Evolutionary conservation across 208 protist species (phyloP).

Genomic region (Trypanosomatidae sp.): DNA sequence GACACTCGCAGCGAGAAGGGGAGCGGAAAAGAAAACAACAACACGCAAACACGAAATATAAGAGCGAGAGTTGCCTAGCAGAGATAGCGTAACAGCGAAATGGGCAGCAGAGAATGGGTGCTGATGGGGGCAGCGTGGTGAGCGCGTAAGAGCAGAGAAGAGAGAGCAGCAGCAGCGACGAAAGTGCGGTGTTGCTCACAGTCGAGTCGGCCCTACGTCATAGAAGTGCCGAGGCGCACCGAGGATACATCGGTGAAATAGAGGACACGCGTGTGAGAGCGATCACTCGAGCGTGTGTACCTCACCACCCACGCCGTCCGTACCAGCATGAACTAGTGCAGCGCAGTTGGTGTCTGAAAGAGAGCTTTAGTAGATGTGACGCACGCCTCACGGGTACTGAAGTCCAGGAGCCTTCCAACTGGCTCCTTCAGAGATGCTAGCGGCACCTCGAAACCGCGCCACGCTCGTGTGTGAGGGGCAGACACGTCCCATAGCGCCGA

Average conservation of each 20-base stretch:
- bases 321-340: not conserved
- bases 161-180: not conserved
- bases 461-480: not conserved
- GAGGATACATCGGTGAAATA: not conserved
- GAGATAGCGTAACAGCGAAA: constrained; percentile 3
- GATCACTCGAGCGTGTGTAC: not conserved
- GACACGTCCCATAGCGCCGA: not conserved
- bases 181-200: not conserved
- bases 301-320: not conserved
- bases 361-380: constrained; percentile 16
- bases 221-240: not conserved
- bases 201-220: not conserved
- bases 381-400: constrained; percentile 38
- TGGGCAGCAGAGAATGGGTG: not conserved
- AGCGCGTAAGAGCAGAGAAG: not conserved
- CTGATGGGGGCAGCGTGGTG: not conserved
- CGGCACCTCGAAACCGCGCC: not conserved
- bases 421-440: not conserved
- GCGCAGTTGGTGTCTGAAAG: constrained; percentile 16
- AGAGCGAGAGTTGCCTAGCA: not conserved
- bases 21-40: constrained; percentile 8
- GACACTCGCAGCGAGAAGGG: not conserved
- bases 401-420: constrained; percentile 29
- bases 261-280: not conserved
- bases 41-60: not conserved